Conservation (phyloP, 192 early-diverging fungal species). For the Gryganskiella cystojenkinii region DNA sequence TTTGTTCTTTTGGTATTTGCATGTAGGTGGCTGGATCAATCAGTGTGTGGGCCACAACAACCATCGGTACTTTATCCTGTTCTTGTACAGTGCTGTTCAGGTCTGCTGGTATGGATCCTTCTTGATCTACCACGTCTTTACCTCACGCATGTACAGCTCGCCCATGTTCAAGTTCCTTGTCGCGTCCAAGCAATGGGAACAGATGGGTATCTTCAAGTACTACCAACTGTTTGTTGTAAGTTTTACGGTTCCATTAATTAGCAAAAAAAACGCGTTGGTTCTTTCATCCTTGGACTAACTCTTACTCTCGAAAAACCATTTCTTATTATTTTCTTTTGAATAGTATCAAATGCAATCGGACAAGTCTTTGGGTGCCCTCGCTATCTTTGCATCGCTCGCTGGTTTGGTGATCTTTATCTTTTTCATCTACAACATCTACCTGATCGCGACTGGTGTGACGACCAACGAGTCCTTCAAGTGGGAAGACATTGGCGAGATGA, state of each 20-base stretch:
- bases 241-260: too few species aligned
- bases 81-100: conserved; percentile 58
- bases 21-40: conserved; percentile 61
- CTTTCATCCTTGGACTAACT: too few species aligned
- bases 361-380: conserved; percentile 60
- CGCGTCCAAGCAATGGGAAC: conserved; percentile 30
- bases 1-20: background rate
- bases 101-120: conserved; percentile 62
- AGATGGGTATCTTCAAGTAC: conserved; percentile 32
- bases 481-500: conserved; percentile 63
- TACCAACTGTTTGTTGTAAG: conserved; percentile 60
- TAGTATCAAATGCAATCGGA: conserved; percentile 65
- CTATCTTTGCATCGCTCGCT: conserved; percentile 57
- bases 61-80: conserved; percentile 63
- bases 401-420: conserved; percentile 62
- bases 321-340: background rate
- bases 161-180: conserved; percentile 47
- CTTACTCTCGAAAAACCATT: too few species aligned
- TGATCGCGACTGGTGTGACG: conserved; percentile 57
- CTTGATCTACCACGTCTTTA: conserved; percentile 55
- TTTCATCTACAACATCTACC: conserved; percentile 59
- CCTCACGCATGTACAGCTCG: conserved; percentile 37
- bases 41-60: conserved; percentile 65
- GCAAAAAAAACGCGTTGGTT: too few species aligned
- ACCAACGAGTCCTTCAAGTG: conserved; percentile 69